Percentiles rank a stretch among this genome's conserved stretches.
Conservation (phyloP, 202 grass and related monocot species). For the Panicum virgatum region DNA sequence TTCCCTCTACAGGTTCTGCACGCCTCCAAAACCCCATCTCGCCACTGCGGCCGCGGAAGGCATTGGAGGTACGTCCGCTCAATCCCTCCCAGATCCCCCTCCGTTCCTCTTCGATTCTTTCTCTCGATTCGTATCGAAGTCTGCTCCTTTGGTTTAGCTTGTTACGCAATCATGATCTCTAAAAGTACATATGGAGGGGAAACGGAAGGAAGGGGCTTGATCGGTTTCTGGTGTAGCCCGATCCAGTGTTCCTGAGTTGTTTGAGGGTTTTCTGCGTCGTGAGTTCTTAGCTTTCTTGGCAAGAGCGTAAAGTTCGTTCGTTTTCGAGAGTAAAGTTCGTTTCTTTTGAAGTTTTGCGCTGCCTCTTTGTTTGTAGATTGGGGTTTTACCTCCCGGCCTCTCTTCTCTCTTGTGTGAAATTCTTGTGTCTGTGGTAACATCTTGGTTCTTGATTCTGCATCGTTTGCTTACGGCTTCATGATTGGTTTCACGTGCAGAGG, state of each 20-base stretch:
- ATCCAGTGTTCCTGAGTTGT: background rate
- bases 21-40: background rate
- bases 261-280: background rate
- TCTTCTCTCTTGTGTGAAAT: background rate
- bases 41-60: background rate
- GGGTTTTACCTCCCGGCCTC: background rate
- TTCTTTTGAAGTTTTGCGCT: background rate
- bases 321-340: background rate
- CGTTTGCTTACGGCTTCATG: background rate
- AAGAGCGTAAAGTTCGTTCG: background rate
- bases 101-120: background rate
- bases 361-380: background rate
- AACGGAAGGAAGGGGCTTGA: background rate
- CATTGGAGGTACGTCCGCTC: background rate
- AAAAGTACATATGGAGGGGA: background rate
- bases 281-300: background rate
- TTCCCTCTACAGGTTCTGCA: no score
- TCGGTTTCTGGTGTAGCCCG: background rate
- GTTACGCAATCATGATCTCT: background rate
- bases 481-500: background rate
- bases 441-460: background rate
- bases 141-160: background rate
- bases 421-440: background rate
- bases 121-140: background rate
- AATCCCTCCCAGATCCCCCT: background rate